Evolutionary conservation across 2,329 filamentous ascomycete genomes (phyloP).

Genomic region (Penicillium sp.): DNA sequence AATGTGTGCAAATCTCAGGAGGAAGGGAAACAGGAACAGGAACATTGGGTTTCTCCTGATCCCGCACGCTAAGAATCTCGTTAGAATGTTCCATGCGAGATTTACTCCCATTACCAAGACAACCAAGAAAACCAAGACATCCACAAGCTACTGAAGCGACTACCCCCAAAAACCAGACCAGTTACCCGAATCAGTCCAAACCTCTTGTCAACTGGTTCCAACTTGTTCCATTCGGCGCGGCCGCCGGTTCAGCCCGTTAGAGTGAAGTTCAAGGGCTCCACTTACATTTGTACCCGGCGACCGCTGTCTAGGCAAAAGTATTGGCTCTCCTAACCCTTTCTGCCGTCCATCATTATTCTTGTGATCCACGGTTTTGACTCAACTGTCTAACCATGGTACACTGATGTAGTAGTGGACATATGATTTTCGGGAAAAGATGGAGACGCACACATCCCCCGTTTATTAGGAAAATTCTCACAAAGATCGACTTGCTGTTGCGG

Average conservation of each 20-base stretch:
- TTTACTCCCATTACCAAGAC: not conserved
- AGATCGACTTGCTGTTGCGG: slow-evolving; percentile 2
- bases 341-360: not conserved
- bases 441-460: not conserved
- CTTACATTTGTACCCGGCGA: not conserved
- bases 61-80: not conserved
- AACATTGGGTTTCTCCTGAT: not conserved
- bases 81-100: slow-evolving; percentile 2
- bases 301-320: not conserved
- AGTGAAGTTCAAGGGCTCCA: slow-evolving; percentile 1
- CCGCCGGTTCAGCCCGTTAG: slow-evolving; percentile 7
- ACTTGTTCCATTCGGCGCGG: not conserved
- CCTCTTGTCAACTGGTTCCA: not conserved
- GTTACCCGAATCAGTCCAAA: not conserved
- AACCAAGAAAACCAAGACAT: not conserved
- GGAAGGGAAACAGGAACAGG: not conserved
- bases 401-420: not conserved
- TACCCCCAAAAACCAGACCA: not conserved
- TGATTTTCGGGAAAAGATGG: slow-evolving; percentile 7
- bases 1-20: not conserved
- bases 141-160: not conserved
- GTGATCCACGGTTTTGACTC: slow-evolving; percentile 1
- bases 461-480: not conserved
- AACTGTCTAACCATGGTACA: not conserved
- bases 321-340: not conserved